Evolutionary conservation across 148 eudicot genomes (phyloP).

Genomic region (Dysphania ambrosioides): DNA sequence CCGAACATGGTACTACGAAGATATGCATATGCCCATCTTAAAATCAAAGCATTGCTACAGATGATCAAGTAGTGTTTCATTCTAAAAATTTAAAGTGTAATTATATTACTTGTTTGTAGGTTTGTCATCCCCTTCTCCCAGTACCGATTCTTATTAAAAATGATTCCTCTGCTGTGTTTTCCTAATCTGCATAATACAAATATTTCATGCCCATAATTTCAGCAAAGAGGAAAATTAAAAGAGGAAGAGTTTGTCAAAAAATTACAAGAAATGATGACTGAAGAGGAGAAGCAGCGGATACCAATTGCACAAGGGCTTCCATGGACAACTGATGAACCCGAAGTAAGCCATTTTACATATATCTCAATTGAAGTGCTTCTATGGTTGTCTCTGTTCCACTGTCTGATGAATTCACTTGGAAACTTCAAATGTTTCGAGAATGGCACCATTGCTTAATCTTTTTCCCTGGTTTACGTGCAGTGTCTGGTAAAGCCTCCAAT

Average conservation of each 20-base stretch:
- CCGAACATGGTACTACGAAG: not conserved
- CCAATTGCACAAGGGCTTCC: slow-evolving; percentile 95
- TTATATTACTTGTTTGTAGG: not conserved
- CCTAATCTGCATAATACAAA: not conserved
- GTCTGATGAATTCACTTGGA: not conserved
- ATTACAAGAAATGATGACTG: slow-evolving; percentile 60
- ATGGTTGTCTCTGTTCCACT: not conserved
- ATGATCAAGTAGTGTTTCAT: not conserved
- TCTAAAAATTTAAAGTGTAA: not conserved
- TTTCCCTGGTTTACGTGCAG: slow-evolving; percentile 29
- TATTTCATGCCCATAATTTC: slow-evolving; percentile 4
- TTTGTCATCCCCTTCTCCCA: not conserved
- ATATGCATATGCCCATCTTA: not conserved
- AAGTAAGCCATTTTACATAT: slow-evolving; percentile 41
- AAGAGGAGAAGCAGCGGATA: slow-evolving; percentile 78
- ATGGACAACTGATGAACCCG: slow-evolving; percentile 90
- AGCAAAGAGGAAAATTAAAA: slow-evolving; percentile 86
- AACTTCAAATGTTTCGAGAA: not conserved
- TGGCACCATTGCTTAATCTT: not conserved
- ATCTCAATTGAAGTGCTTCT: not conserved
- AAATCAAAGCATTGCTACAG: not conserved
- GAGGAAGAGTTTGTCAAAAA: slow-evolving; percentile 80
- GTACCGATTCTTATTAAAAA: not conserved
- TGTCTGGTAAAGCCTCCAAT: slow-evolving; percentile 75
- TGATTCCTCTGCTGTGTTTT: not conserved